These are phyloP conservation scores for Tuber magnatum DNA, from an alignment of 495 filamentous ascomycete genomes.

Conservation along the genomic window DNA sequence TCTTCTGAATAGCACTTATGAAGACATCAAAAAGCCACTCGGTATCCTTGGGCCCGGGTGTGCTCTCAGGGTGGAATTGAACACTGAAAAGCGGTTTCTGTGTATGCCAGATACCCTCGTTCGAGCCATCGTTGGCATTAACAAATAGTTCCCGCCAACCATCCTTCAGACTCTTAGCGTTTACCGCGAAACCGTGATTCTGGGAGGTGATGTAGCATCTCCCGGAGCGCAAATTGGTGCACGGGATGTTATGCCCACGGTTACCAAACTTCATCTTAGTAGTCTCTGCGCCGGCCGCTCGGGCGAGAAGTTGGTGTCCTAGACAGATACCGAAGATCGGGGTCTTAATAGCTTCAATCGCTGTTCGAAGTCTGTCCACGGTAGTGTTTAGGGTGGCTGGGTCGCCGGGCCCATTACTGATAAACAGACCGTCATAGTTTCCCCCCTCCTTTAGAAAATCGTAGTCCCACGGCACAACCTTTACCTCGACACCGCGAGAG, in stretches of 20 bases:
- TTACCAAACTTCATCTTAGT: slow-evolving; percentile 98
- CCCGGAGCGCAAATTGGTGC: slow-evolving; percentile 86
- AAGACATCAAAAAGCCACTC: slow-evolving; percentile 97
- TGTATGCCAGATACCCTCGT: slow-evolving; percentile 88
- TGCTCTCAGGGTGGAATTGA: slow-evolving; percentile 96
- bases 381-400: slow-evolving; percentile 73
- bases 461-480: slow-evolving; percentile 71
- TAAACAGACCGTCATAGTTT: slow-evolving; percentile 83
- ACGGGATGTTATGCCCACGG: slow-evolving; percentile 96
- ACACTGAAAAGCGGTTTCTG: slow-evolving; percentile 91
- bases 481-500: slow-evolving; percentile 82
- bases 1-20: slow-evolving; percentile 69
- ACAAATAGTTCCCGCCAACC: slow-evolving; percentile 91
- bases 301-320: slow-evolving; percentile 87
- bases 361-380: slow-evolving; percentile 63
- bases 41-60: slow-evolving; percentile 90
- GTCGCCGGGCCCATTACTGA: slow-evolving; percentile 96
- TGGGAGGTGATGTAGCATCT: slow-evolving; percentile 98
- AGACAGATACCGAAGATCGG: slow-evolving; percentile 96
- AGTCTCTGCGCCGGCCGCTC: slow-evolving; percentile 81
- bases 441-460: slow-evolving; percentile 66
- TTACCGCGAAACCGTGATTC: slow-evolving; percentile 93
- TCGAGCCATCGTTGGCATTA: slow-evolving; percentile 95
- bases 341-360: slow-evolving; percentile 64
- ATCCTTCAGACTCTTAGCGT: slow-evolving; percentile 62